Evolutionary conservation across 1,139 yeast species (phyloP).

Genomic region (Yamadazyma sp.): DNA sequence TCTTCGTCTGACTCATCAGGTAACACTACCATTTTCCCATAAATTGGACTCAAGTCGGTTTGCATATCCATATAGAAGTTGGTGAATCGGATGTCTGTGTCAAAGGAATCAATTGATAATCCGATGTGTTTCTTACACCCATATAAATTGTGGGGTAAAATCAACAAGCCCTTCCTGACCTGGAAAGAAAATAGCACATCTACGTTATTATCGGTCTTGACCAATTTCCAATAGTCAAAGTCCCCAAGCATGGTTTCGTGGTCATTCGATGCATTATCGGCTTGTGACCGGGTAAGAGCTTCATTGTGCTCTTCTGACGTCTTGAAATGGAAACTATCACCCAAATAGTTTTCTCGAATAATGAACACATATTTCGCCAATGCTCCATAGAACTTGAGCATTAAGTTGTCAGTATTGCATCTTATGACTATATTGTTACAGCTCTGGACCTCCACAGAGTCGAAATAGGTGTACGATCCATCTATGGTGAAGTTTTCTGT

Average conservation of each 20-base stretch:
- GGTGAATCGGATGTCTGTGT: slow-evolving; percentile 80
- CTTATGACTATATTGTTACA: slow-evolving; percentile 70
- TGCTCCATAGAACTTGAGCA: slow-evolving; percentile 76
- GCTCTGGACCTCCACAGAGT: slow-evolving; percentile 59
- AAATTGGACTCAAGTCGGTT: slow-evolving; percentile 53
- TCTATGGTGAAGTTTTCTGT: slow-evolving; percentile 58
- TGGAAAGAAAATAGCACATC: slow-evolving; percentile 74
- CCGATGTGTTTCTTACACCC: slow-evolving; percentile 63
- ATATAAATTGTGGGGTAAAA: slow-evolving; percentile 74
- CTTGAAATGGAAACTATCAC: slow-evolving; percentile 77
- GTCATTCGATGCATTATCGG: slow-evolving; percentile 1
- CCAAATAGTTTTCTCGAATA: slow-evolving; percentile 87
- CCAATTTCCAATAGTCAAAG: slow-evolving; percentile 37
- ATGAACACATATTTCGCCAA: slow-evolving; percentile 71
- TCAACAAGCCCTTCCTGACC: slow-evolving; percentile 65
- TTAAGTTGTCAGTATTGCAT: slow-evolving; percentile 64
- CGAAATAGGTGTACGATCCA: slow-evolving; percentile 67
- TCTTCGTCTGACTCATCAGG: slow-evolving; percentile 17
- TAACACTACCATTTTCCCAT: slow-evolving; percentile 30
- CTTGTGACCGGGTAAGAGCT: slow-evolving; percentile 8
- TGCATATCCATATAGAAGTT: slow-evolving; percentile 88
- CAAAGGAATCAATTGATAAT: slow-evolving; percentile 63
- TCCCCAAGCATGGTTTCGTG: slow-evolving; percentile 16
- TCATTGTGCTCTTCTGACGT: slow-evolving; percentile 77
- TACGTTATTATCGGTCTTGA: slow-evolving; percentile 65